Base-by-base conservation (phyloP, 306 rosid genomes). In the Boehmeria nivea region DNA sequence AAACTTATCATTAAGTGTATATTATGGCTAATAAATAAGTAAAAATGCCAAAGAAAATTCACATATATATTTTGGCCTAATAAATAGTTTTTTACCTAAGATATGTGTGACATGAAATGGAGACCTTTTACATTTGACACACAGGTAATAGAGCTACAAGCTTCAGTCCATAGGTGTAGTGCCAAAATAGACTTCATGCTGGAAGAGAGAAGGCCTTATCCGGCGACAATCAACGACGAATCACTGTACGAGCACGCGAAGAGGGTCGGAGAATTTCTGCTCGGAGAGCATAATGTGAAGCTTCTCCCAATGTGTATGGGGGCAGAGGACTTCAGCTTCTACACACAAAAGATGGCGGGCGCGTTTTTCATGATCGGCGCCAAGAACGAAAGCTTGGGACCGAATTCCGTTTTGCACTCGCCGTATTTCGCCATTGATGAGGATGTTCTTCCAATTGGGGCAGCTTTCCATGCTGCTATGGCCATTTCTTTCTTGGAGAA, bases 281-380 rank as follows among this genome's bases (percentile, higher is more conserved):
- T 74, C 5, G 81, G 88, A 20, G 59, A 75, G 39, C 36, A 51
- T 43, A 78, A 75, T 17, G 79, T 81, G 58, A 61, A 62, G 36
- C 62, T 74, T 28, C 25, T 70, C 27, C 72, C 81, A 1, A 7
- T 55, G 69, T 65, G 39, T 28, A 61, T 78, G 84, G 81, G 68
- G 57, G 62, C 81, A 1, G 87, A 81, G 58, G 84, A 81, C 44
- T 77, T 81, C 50, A 67, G 87, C 60, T 74, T 77, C 63, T 74
- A 63, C 64, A 52, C 79, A 6, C 64, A 81, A 38, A 74, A 59
- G 59, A 61, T 61, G 25, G 64, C 79, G 27, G 76, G 77, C 25
- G 66, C 75, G 7, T 40, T 60, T 6, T 74, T 64, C 27, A 52
- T 45, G 18, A 50, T 77, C 18, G 83, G 87, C 28, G 54, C 39